phyloP scores from a whole-genome alignment of 1,139 yeast species.

The Yamadazyma pseudoaaseri region DNA sequence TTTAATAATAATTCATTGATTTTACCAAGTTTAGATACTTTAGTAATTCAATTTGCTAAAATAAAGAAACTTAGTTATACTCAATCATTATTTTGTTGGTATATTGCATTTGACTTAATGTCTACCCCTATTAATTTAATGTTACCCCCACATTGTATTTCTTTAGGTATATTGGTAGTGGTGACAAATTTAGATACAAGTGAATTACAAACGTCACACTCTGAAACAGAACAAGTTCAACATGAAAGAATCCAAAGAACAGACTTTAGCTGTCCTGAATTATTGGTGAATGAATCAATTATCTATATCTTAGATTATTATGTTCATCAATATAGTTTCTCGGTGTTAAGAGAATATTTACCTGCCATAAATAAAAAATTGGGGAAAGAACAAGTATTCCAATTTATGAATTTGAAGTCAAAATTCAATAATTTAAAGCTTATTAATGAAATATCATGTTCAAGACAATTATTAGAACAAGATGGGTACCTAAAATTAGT shows the following conservation, averaged over 20 bases:
- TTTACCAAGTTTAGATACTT: slow-evolving; percentile 55
- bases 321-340: slow-evolving; percentile 47
- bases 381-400: slow-evolving; percentile 47
- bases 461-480: slow-evolving; percentile 30
- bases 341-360: slow-evolving; percentile 28
- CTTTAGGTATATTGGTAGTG: slow-evolving; percentile 59
- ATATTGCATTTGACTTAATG: slow-evolving; percentile 69
- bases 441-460: slow-evolving; percentile 37
- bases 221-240: slow-evolving; percentile 13
- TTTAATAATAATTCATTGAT: slow-evolving; percentile 56
- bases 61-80: slow-evolving; percentile 46
- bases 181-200: slow-evolving; percentile 41
- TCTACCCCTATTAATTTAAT: slow-evolving; percentile 69
- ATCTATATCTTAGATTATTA: slow-evolving; percentile 62
- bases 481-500: slow-evolving; percentile 52
- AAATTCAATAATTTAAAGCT: slow-evolving; percentile 42
- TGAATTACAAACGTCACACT: slow-evolving; percentile 27
- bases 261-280: slow-evolving; percentile 49
- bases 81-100: slow-evolving; percentile 65
- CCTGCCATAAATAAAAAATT: slow-evolving; percentile 31
- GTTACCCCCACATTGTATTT: slow-evolving; percentile 78
- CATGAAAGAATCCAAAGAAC: slow-evolving; percentile 35
- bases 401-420: slow-evolving; percentile 47
- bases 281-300: slow-evolving; percentile 58
- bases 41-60: slow-evolving; percentile 67